A percentile compares a stretch with the other conserved stretches of the same genome.
Conservation (phyloP, 768 basidiomycete species). For the Lentinula detonsa region DNA sequence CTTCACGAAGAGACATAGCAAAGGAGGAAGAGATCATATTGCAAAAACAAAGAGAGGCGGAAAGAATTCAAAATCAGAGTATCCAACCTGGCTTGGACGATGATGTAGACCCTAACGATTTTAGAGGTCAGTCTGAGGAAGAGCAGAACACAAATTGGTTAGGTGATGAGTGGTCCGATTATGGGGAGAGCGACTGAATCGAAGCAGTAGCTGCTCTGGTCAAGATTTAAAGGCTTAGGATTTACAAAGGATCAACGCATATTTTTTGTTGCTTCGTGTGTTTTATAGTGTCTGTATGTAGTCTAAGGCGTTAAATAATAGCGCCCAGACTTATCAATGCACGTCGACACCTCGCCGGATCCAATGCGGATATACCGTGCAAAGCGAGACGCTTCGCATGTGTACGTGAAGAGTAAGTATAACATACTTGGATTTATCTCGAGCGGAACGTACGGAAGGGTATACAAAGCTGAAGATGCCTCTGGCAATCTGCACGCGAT, state of each 20-base stretch:
- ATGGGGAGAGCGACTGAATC: not conserved
- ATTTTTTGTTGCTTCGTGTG: no score
- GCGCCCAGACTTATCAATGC: not conserved
- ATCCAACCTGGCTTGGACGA: not conserved
- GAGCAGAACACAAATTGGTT: not conserved
- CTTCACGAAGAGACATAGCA: not conserved
- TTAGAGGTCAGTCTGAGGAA: not conserved
- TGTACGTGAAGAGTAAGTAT: constrained; percentile 76
- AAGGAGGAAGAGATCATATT: not conserved
- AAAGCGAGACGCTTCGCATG: constrained; percentile 65
- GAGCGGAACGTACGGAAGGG: constrained; percentile 96
- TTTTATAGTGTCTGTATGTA: no score
- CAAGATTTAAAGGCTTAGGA: no score
- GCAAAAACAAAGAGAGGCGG: not conserved
- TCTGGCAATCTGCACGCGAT: constrained; percentile 82
- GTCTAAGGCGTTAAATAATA: not conserved
- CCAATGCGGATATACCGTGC: constrained; percentile 84
- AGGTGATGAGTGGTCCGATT: not conserved
- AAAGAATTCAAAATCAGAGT: not conserved
- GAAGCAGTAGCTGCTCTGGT: not conserved
- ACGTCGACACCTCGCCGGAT: constrained; percentile 29
- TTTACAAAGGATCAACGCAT: no score
- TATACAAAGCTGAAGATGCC: constrained; percentile 89
- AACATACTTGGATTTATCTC: constrained; percentile 95
- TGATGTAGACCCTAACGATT: not conserved